Evolutionary conservation across 768 basidiomycete genomes (phyloP).

Genomic region (Ramaria rubella): DNA sequence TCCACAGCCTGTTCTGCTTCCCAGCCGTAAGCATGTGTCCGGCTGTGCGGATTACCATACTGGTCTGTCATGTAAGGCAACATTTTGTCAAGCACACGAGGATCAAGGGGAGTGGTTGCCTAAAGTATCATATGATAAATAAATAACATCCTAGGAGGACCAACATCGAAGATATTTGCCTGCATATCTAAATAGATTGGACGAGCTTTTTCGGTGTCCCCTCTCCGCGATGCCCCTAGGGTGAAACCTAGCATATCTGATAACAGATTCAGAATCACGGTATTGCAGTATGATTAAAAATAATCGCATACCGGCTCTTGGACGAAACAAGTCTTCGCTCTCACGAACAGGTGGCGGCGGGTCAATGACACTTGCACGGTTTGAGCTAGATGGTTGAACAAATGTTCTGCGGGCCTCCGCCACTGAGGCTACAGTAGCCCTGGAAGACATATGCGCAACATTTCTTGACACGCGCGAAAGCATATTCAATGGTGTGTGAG

Average conservation of each 20-base stretch:
- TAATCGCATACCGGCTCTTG: conserved; percentile 49
- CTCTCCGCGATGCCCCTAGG: conserved; percentile 59
- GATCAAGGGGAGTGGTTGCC: conserved; percentile 98
- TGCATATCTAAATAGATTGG: conserved; percentile 99
- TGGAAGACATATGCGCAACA: conserved; percentile 4
- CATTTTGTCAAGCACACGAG: conserved; percentile 95
- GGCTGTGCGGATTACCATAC: conserved; percentile 96
- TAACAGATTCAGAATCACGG: background rate
- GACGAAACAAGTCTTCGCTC: conserved; percentile 63
- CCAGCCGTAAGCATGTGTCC: conserved; percentile 99
- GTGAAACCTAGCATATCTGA: conserved; percentile 89
- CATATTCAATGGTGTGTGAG: conserved; percentile 10
- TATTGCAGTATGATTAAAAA: too few species aligned
- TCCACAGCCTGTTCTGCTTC: conserved; percentile 95
- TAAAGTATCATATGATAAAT: conserved; percentile 27
- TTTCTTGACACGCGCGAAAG: conserved; percentile 20
- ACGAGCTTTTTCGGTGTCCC: conserved; percentile 53
- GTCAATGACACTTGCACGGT: conserved; percentile 78
- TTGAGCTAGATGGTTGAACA: conserved; percentile 77
- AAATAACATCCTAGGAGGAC: background rate
- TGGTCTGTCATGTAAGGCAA: conserved; percentile 91
- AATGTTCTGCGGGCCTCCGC: conserved; percentile 44
- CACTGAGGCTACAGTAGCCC: background rate
- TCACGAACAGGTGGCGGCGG: conserved; percentile 48
- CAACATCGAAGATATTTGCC: conserved; percentile 39